Conservation (phyloP, 495 filamentous ascomycete genomes). For the Recurvomyces mirabilis region DNA sequence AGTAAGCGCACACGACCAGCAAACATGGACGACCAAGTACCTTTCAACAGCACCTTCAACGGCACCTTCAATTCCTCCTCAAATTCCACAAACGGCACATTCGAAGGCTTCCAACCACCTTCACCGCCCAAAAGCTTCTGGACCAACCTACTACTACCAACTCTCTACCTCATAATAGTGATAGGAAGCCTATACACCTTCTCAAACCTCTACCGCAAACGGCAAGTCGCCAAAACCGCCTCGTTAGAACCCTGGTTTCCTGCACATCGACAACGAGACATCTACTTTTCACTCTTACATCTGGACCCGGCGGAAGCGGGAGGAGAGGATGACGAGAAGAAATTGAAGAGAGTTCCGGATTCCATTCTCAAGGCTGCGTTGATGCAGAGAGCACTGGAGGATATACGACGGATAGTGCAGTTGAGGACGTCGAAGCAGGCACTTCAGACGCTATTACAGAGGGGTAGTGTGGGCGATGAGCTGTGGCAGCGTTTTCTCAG, state of each 20-base stretch:
- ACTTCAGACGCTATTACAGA: conserved; percentile 66
- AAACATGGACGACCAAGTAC: too few species aligned
- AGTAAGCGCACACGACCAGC: too few species aligned
- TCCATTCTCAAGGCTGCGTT: conserved; percentile 83
- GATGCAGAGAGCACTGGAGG: conserved; percentile 75
- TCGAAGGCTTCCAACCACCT: conserved; percentile 7
- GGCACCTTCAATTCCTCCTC: conserved; percentile 7
- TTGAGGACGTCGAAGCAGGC: conserved; percentile 77
- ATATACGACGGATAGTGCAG: conserved; percentile 80
- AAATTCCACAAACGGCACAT: conserved; percentile 11
- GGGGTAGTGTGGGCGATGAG: conserved; percentile 91
- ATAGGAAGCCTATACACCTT: conserved; percentile 83
- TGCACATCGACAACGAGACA: conserved; percentile 76
- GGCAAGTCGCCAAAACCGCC: conserved; percentile 72
- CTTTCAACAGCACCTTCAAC: conserved; percentile 8
- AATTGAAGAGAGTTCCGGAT: conserved; percentile 61
- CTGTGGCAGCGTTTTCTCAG: conserved; percentile 83
- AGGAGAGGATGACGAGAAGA: conserved; percentile 51
- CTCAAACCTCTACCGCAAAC: conserved; percentile 81
- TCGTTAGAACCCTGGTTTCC: conserved; percentile 88
- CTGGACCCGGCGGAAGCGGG: conserved; percentile 45
- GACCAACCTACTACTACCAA: conserved; percentile 65
- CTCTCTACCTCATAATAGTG: conserved; percentile 79
- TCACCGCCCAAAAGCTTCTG: conserved; percentile 34
- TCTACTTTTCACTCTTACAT: conserved; percentile 87